Base-by-base conservation (phyloP, 1,139 yeast species). In the Blastobotrys petasosporus region DNA sequence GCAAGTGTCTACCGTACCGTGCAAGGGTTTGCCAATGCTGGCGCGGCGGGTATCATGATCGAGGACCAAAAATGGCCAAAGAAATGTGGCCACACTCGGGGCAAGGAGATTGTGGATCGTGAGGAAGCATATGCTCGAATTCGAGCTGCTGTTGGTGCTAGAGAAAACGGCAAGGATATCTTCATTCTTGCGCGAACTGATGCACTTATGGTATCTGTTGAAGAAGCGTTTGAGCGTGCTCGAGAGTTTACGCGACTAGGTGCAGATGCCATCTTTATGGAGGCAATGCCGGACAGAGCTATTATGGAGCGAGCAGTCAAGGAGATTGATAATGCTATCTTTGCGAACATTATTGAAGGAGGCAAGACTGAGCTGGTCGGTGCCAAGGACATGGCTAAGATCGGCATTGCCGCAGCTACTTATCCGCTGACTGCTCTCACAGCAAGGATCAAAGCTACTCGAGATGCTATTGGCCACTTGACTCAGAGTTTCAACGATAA, bases 31-130 rank as follows among this genome's bases (percentile, higher is more conserved):
- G 52, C 52, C 23, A 35, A 42, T 11, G 52, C 52, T 28, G 52
- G 52, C 2, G 52, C 51, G 6, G 46, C 51, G 5, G 52, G 49
- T 3, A 39, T 49, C 13, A 47, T 48, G 51, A 48, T 49, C 17
- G 52, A 49, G 41, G 52, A 49, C 39, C 52, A 49, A 28, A 42
- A 42, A 33, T 49, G 51, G 52, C 51, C 51, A 37, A 49, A 49
- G 38, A 43, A 48, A 25, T 49, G 52, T 34, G 52, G 52, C 16
- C 52, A 49, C 34, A 47, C 51, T n/a, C 38, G 37, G 15, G 52
- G 52, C 30, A 49, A 49, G 37, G 41, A 47, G 31, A 47, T 49
- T n/a, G 52, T 49, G 7, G 45, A 39, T 13, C 42, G 51, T 8
- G 46, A 48, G 6, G 52, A 49, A 33, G 51, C 51, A 9, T 47